phyloP scores from a whole-genome alignment of 306 rosid species.

The Glycine latifolia region DNA sequence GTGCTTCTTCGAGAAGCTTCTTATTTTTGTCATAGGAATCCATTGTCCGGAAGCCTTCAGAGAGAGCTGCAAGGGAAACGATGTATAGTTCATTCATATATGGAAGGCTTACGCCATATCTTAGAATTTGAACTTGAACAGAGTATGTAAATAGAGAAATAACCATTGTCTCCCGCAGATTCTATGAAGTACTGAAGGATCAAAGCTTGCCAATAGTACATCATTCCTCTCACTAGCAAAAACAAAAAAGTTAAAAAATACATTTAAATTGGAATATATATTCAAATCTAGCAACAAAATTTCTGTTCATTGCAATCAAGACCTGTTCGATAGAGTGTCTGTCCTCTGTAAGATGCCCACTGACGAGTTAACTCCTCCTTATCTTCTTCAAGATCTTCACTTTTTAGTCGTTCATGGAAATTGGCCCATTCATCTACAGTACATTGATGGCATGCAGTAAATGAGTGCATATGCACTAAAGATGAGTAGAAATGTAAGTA shows the following conservation, averaged over 20 bases:
- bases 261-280: conserved; percentile 32
- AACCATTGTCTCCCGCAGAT: conserved; percentile 68
- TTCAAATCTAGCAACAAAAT: conserved; percentile 28
- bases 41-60: conserved; percentile 54
- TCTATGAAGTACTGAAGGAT: conserved; percentile 77
- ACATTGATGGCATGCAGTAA: conserved; percentile 39
- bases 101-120: conserved; percentile 1
- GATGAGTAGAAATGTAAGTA: conserved; percentile 13
- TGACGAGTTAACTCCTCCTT: conserved; percentile 58
- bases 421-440: conserved; percentile 90
- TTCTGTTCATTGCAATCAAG: conserved; percentile 39
- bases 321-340: conserved; percentile 98
- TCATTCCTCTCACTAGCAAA: conserved; percentile 94
- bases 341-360: conserved; percentile 98
- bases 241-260: conserved; percentile 14
- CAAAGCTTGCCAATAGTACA: conserved; percentile 85
- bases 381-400: conserved; percentile 26
- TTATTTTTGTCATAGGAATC: conserved; percentile 36
- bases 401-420: conserved; percentile 60
- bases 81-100: conserved; percentile 33
- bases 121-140: conserved; percentile 36
- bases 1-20: conserved; percentile 54
- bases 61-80: conserved; percentile 58
- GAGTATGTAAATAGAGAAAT: conserved; percentile 46
- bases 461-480: conserved; percentile 30